phyloP scores from a whole-genome alignment of 768 basidiomycete genomes.

The Gymnopilus junonius region DNA sequence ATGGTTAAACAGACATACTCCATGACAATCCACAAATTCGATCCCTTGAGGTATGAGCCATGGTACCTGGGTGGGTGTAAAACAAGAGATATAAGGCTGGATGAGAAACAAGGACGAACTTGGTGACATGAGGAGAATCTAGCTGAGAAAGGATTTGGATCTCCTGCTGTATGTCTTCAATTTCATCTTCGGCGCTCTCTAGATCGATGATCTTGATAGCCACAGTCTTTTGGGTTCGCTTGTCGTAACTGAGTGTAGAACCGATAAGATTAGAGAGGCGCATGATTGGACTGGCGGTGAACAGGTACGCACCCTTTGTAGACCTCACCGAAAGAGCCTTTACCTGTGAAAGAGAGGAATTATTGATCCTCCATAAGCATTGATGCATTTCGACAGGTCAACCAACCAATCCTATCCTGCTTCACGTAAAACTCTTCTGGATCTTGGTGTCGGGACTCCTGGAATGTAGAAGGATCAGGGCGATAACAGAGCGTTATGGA shows the following conservation, averaged over 20 bases:
- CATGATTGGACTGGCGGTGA: conserved; percentile 11
- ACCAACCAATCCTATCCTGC: conserved; percentile 92
- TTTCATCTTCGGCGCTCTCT: conserved; percentile 98
- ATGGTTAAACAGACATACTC: conserved; percentile 55
- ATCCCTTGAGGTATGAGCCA: conserved; percentile 94
- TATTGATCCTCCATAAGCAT: conserved; percentile 1
- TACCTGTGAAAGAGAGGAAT: conserved; percentile 56
- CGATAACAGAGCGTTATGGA: conserved; percentile 15
- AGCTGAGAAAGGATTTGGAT: conserved; percentile 97
- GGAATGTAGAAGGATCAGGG: conserved; percentile 28
- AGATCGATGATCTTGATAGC: conserved; percentile 99
- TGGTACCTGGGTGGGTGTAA: conserved; percentile 67
- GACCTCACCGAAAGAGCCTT: conserved; percentile 99
- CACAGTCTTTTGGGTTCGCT: conserved; percentile 93
- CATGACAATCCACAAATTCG: conserved; percentile 99
- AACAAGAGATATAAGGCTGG: conserved; percentile 13
- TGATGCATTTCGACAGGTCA: conserved; percentile 6
- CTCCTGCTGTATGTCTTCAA: conserved; percentile 99
- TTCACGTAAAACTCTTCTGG: conserved; percentile 97
- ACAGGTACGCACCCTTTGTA: conserved; percentile 80
- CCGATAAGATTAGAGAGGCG: conserved; percentile 22
- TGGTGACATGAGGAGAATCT: conserved; percentile 95
- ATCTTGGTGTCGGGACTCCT: conserved; percentile 80
- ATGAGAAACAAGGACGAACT: conserved; percentile 53
- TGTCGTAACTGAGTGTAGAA: conserved; percentile 74